A percentile compares a stretch with the other conserved stretches of the same genome.
Evolutionary conservation across 768 basidiomycete genomes (phyloP).

Genomic region (Stropharia rugosoannulata): DNA sequence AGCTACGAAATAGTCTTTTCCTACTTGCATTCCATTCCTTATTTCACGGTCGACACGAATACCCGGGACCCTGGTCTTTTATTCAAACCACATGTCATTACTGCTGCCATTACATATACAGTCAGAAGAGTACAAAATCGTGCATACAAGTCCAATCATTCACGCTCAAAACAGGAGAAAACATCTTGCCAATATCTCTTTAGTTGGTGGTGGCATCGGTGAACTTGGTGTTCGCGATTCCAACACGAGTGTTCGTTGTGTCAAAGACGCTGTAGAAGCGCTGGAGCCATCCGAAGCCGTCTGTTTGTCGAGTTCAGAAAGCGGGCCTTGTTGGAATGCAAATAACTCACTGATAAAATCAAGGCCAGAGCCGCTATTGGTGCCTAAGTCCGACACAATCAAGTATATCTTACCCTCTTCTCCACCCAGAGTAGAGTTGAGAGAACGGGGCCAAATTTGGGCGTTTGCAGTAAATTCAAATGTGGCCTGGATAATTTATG

Average conservation of each 20-base stretch:
- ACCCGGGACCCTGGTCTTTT: not conserved
- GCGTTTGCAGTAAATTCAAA: conserved; percentile 58
- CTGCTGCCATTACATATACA: conserved; percentile 1
- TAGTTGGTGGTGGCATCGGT: conserved; percentile 36
- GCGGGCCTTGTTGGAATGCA: not conserved
- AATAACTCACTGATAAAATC: conserved; percentile 55
- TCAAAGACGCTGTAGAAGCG: conserved; percentile 60
- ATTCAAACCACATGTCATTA: not conserved
- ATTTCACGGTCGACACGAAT: conserved; percentile 1
- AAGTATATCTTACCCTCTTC: conserved; percentile 50
- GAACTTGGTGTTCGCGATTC: conserved; percentile 35
- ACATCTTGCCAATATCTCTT: not conserved
- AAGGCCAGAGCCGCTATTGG: conserved; percentile 47
- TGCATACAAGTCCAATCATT: not conserved
- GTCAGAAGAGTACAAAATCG: not conserved
- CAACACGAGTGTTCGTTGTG: conserved; percentile 36
- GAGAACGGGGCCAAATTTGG: conserved; percentile 62
- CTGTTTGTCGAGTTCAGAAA: conserved; percentile 24
- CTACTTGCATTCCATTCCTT: not conserved
- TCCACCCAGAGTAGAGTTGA: conserved; percentile 55
- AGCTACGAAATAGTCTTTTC: conserved; percentile 2
- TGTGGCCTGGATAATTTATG: conserved; percentile 28
- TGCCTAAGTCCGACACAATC: conserved; percentile 49
- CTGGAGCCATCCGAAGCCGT: conserved; percentile 58
- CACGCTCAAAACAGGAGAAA: not conserved